These are phyloP conservation scores for Paramecium tetraurelia DNA, from an alignment of 73 alveolate species.

Conservation along the genomic window DNA sequence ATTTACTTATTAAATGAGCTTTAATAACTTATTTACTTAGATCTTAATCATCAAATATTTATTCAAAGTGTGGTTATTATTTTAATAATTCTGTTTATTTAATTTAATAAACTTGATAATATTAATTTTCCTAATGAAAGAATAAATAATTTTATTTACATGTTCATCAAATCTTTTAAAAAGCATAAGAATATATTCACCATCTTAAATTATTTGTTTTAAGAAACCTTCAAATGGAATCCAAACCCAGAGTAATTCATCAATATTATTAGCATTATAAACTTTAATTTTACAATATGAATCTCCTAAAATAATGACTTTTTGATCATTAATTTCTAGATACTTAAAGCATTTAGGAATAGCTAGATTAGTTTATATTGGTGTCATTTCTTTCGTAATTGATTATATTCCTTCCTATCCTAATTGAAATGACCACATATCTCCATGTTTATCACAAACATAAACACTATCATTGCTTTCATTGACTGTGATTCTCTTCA, in stretches of 20 bases:
- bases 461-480: background rate
- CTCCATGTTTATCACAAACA: conserved; percentile 48
- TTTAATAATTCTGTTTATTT: background rate
- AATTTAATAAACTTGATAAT: background rate
- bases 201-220: background rate
- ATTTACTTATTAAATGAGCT: background rate
- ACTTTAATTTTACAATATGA: conserved; percentile 19
- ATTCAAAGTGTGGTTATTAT: background rate
- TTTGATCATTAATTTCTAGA: background rate
- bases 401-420: background rate
- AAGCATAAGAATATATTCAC: background rate
- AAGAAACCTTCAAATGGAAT: conserved; percentile 42
- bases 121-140: background rate
- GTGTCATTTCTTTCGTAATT: background rate
- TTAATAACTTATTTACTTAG: background rate
- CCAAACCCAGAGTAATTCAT: conserved; percentile 32
- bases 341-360: conserved; percentile 1
- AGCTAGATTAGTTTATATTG: conserved; percentile 7
- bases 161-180: conserved; percentile 50
- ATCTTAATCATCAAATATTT: background rate
- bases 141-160: background rate
- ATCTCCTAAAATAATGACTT: background rate
- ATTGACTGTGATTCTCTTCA: background rate
- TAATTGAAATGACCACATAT: background rate
- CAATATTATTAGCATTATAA: conserved; percentile 24